phyloP scores from a whole-genome alignment of 768 basidiomycete genomes.

The Tephrocybe sp. region DNA sequence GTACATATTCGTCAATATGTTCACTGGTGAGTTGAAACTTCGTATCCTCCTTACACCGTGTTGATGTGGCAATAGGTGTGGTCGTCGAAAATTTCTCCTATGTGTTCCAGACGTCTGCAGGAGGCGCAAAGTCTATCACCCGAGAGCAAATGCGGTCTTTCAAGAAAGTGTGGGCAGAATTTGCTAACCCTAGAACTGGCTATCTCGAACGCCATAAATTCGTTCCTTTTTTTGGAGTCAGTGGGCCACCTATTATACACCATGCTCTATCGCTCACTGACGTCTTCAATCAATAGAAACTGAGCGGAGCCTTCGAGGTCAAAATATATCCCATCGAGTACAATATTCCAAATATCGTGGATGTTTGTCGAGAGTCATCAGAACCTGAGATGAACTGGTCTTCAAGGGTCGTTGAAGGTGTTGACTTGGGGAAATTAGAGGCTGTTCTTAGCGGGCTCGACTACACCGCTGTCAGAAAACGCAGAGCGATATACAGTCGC shows the following conservation, averaged over 20 bases:
- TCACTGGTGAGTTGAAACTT: conserved; percentile 60
- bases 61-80: conserved; percentile 52
- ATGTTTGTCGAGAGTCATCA: conserved; percentile 41
- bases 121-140: conserved; percentile 78
- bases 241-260: conserved; percentile 26
- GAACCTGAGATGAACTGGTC: conserved; percentile 33
- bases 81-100: conserved; percentile 96
- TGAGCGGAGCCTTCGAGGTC: conserved; percentile 87
- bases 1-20: conserved; percentile 97
- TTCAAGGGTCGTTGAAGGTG: conserved; percentile 40
- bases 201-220: conserved; percentile 71
- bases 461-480: conserved; percentile 55
- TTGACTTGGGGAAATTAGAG: conserved; percentile 68
- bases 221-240: conserved; percentile 78
- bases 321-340: conserved; percentile 77
- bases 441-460: conserved; percentile 65
- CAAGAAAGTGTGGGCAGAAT: conserved; percentile 93
- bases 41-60: background rate
- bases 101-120: conserved; percentile 85
- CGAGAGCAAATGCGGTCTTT: conserved; percentile 92
- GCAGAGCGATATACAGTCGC: conserved; percentile 69
- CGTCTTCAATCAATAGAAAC: conserved; percentile 49
- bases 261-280: background rate
- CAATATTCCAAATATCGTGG: conserved; percentile 59
- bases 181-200: conserved; percentile 76